phyloP scores from a whole-genome alignment of 225 moss, liverwort and hornwort species.

The Anthoceros angustus region DNA sequence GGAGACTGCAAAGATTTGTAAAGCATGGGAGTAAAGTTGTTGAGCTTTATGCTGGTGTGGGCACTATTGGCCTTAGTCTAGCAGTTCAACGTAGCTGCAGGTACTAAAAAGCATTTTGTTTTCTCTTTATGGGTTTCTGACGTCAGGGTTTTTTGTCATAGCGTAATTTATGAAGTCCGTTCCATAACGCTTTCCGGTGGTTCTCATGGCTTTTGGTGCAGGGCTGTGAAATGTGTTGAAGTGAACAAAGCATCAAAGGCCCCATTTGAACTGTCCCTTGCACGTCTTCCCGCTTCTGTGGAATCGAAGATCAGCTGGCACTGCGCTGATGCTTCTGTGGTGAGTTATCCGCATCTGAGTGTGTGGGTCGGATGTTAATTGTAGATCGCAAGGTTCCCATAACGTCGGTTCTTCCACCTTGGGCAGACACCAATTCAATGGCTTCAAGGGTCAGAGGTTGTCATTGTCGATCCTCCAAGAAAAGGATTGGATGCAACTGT shows the following conservation, averaged over 20 bases:
- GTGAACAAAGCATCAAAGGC: constrained; percentile 78
- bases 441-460: constrained; percentile 71
- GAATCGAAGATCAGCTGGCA: constrained; percentile 87
- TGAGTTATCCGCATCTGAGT: constrained; percentile 10
- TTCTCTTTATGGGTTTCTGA: neutral
- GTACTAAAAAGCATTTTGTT: constrained; percentile 7
- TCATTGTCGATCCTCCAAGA: constrained; percentile 87
- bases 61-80: constrained; percentile 81
- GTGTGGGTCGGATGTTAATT: neutral
- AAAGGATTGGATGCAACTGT: constrained; percentile 75
- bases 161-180: too few relatives aligned
- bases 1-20: constrained; percentile 58
- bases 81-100: constrained; percentile 79
- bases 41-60: constrained; percentile 94
- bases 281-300: constrained; percentile 53
- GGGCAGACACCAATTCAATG: constrained; percentile 71
- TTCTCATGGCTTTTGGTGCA: constrained; percentile 13
- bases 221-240: constrained; percentile 84
- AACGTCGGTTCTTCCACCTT: neutral
- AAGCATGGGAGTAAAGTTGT: constrained; percentile 70
- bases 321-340: constrained; percentile 88
- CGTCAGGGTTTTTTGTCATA: too few relatives aligned
- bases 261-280: constrained; percentile 63
- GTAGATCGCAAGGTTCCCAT: neutral
- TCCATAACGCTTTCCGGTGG: too few relatives aligned